A percentile compares a stretch with the other conserved stretches of the same genome.
These are phyloP conservation scores for Penicillium sp. DNA, from an alignment of 2,329 filamentous ascomycete species.

Conservation along the genomic window DNA sequence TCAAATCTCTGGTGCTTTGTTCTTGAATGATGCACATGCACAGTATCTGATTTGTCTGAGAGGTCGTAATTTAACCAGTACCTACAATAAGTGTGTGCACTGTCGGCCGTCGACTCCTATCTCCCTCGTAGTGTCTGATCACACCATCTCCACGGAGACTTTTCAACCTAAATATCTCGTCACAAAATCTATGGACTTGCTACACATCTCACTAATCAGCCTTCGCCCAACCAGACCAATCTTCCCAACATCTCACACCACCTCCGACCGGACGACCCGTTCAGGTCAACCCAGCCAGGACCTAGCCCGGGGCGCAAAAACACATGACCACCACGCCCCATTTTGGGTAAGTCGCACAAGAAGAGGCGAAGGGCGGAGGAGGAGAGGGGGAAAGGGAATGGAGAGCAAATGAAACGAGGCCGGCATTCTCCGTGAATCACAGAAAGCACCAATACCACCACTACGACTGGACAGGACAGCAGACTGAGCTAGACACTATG, in stretches of 20 bases:
- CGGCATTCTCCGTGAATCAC: neutral
- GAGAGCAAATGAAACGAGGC: neutral
- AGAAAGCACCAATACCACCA: neutral
- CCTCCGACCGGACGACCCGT: neutral
- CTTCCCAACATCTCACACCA: neutral
- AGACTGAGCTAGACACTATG: neutral
- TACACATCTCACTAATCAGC: neutral
- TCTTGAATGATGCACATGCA: conserved; percentile 10
- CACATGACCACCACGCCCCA: neutral
- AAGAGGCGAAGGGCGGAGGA: too few relatives aligned
- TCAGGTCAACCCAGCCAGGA: neutral
- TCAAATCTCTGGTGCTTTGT: conserved; percentile 1
- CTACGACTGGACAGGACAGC: neutral
- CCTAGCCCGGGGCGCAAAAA: neutral
- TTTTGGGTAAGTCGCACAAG: conserved; percentile 9
- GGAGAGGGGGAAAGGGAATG: too few relatives aligned
- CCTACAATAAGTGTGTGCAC: neutral
- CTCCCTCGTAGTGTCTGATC: neutral
- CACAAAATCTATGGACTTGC: neutral
- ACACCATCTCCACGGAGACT: conserved; percentile 1
- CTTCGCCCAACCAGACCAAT: neutral
- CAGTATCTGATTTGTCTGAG: neutral
- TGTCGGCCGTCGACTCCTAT: neutral
- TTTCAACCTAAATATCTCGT: neutral
- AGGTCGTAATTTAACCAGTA: neutral